Evolutionary conservation across 139 green algal genomes (phyloP).

Genomic region (Tetraselmis striata): DNA sequence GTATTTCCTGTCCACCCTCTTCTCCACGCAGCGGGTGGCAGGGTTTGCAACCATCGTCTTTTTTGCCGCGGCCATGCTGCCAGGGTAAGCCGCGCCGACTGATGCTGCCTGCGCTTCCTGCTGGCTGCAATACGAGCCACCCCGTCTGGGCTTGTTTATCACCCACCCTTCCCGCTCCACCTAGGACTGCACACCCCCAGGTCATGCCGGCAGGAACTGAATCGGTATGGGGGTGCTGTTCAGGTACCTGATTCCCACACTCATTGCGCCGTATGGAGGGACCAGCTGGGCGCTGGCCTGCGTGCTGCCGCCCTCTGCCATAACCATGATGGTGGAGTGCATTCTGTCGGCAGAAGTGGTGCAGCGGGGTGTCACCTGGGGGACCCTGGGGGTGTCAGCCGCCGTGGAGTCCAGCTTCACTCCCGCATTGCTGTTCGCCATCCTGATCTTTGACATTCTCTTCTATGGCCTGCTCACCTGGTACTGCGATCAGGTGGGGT

Average conservation of each 20-base stretch:
- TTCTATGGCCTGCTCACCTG: constrained; percentile 48
- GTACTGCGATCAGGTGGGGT: constrained; percentile 60
- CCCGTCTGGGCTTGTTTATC: too few species aligned
- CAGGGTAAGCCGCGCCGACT: constrained; percentile 38
- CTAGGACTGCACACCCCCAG: too few species aligned
- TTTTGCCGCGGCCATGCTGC: constrained; percentile 64
- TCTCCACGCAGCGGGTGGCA: constrained; percentile 52
- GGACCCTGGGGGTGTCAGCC: constrained; percentile 38
- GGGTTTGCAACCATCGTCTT: constrained; percentile 49
- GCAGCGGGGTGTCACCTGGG: constrained; percentile 25
- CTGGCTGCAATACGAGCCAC: too few species aligned
- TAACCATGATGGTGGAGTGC: constrained; percentile 46
- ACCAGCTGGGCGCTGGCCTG: constrained; percentile 51
- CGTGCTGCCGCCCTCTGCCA: constrained; percentile 61
- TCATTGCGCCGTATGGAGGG: constrained; percentile 55
- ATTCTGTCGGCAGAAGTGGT: not conserved
- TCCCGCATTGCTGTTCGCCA: constrained; percentile 37
- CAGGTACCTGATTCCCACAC: constrained; percentile 40
- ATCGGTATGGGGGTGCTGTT: too few species aligned
- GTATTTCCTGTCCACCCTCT: constrained; percentile 63
- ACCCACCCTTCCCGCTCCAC: not conserved
- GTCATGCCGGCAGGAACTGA: too few species aligned
- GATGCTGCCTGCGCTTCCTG: constrained; percentile 2
- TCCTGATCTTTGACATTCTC: constrained; percentile 53
- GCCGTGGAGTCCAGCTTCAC: constrained; percentile 38